Evolutionary conservation across 805 yeast genomes (phyloP), one percentile per base, ranked within the genome.

Genomic region (Ogataea neopini): DNA sequence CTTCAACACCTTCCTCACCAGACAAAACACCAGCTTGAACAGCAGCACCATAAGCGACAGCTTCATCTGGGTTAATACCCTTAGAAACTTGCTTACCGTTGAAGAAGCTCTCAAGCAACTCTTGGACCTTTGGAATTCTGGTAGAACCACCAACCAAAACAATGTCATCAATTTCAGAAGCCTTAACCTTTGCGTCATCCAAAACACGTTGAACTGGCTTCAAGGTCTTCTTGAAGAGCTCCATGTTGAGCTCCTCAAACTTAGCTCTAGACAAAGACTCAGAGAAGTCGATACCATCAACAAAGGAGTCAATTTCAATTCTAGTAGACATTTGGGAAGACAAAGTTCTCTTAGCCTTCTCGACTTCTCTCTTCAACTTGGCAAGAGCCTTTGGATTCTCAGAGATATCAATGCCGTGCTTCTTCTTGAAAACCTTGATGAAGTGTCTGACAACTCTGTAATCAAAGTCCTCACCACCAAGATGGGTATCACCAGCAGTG

Each of bases 21-120:
- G 96, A 83, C 57, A 92, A 77, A 60, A 92, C 95, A 77, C 98
- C 98, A 49, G 96, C 98, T 78, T 92, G 99, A 55, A 92, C 97
- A 55, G 99, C 97, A 52, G 98, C 98, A 81, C 99, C 99, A 64
- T 84, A 92, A 37, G 98, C 99, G 66, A 92, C 98, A 69, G 99
- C 99, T 79, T 92, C 99, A 76, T 92, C 99, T 55, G 99, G 98
- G 79, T 92, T 92, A 66, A 92, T 92, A 64, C 96, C 92, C 81
- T 91, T 92, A 59, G 96, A 88, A 57, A 96, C 92, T 74, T 90
- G 90, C 80, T 94, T 92, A 63, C 96, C 96, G 65, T 86, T 83
- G 68, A 92, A 92, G 81, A 73, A 90, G 56, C 85, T 80, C 74
- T 92, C 96, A 60, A 92, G 80, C 63, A 92, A 79, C 74, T 88